phyloP scores from a whole-genome alignment of 139 green algal species.

The Ettlia oleoabundans region DNA sequence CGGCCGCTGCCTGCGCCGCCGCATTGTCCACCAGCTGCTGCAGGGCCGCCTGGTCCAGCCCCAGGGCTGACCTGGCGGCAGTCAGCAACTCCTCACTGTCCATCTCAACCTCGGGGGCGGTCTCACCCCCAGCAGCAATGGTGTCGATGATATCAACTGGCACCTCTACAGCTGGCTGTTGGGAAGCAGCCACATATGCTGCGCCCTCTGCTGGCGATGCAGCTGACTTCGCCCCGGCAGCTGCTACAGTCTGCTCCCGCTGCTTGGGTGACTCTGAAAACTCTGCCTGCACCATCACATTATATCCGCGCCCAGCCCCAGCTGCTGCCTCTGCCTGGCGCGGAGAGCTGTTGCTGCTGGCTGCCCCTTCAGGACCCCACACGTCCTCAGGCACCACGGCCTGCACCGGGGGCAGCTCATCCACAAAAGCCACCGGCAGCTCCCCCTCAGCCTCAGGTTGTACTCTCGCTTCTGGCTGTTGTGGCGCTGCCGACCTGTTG shows the following conservation, averaged over 20 bases:
- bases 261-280: neutral
- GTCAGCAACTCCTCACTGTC: conserved; percentile 7
- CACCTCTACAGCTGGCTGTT: no score
- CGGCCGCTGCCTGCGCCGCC: neutral
- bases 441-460: neutral
- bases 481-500: neutral
- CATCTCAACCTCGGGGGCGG: neutral
- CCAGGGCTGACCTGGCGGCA: neutral
- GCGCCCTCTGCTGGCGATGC: neutral
- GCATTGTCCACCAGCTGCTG: conserved; percentile 5
- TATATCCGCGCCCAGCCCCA: no score
- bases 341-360: neutral
- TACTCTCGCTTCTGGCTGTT: neutral
- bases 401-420: conserved; percentile 8
- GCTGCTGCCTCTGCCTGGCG: neutral
- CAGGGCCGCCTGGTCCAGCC: neutral
- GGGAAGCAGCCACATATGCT: no score
- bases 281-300: conserved; percentile 19
- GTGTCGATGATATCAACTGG: conserved; percentile 6
- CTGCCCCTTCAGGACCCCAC: neutral
- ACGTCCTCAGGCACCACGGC: neutral
- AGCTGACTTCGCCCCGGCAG: neutral
- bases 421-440: neutral
- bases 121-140: neutral
- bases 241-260: neutral